phyloP scores from a whole-genome alignment of 1,284 basidiomycete genomes.

The Tremellales sp. region DNA sequence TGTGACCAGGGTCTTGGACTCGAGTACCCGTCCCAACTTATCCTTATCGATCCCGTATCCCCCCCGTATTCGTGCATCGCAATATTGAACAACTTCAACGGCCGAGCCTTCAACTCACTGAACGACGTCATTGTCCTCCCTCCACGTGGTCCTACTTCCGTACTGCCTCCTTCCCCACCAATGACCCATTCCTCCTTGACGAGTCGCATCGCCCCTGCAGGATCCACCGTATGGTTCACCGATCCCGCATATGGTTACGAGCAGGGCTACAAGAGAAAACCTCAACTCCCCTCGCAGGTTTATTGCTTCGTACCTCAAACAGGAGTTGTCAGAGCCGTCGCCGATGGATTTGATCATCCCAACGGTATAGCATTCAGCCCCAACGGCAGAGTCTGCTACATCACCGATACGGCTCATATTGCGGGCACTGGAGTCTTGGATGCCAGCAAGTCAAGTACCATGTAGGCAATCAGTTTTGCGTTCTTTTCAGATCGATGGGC shows the following conservation, averaged over 20 bases:
- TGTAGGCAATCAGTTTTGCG: slow-evolving; percentile 23
- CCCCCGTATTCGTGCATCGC: slow-evolving; percentile 33
- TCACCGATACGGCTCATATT: slow-evolving; percentile 32
- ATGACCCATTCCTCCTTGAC: slow-evolving; percentile 1
- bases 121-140: slow-evolving; percentile 72
- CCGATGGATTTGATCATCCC: slow-evolving; percentile 57
- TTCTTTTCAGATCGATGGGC: not conserved
- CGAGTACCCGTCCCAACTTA: slow-evolving; percentile 18
- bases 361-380: slow-evolving; percentile 33
- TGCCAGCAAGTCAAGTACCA: slow-evolving; percentile 17
- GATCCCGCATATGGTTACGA: slow-evolving; percentile 36
- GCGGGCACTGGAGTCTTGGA: slow-evolving; percentile 20
- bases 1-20: slow-evolving; percentile 28
- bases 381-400: slow-evolving; percentile 11
- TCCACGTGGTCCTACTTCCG: slow-evolving; percentile 5
- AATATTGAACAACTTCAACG: slow-evolving; percentile 68
- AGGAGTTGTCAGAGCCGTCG: slow-evolving; percentile 62
- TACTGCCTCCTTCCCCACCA: slow-evolving; percentile 39
- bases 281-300: slow-evolving; percentile 60
- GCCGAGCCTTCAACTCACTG: slow-evolving; percentile 71
- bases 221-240: slow-evolving; percentile 35
- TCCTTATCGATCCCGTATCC: slow-evolving; percentile 14
- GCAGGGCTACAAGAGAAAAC: slow-evolving; percentile 45
- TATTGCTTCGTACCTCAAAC: slow-evolving; percentile 64
- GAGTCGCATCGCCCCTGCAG: slow-evolving; percentile 4